Evolutionary conservation across 2,329 filamentous ascomycete species (phyloP), one percentile per base, ranked within the genome.

Genomic region (Cercospora nicotianae): DNA sequence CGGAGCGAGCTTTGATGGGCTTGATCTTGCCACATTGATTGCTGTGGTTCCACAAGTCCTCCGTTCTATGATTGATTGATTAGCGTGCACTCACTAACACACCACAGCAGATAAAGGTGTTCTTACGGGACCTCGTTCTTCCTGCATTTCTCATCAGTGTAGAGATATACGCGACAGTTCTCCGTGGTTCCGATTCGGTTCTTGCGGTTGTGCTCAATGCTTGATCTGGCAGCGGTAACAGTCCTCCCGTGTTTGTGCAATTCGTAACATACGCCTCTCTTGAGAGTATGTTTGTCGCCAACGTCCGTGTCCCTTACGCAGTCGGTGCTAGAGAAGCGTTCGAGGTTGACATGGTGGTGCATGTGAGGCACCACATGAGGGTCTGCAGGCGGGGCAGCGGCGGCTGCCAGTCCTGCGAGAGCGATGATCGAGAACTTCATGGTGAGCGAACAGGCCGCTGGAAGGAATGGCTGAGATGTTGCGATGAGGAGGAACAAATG

Each of bases 261-360:
- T 18, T 26, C 26, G 16, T n/a, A 23, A 36, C 62, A 64, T 7
- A 26, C 13, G 20, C 33, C 62, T 9, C n/a, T n/a, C 51, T 64
- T 42, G 23, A 64, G n/a, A 5, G 7, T 30, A 26, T 58, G 16
- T 18, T 7, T 26, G 18, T 31, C 13, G 13, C 51, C 33, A 36
- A 58, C 28, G 12, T 30, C 12, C 18, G 62, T 58, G 13, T 18
- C 62, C 28, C 5, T n/a, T 18, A 26, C 33, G 23, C 62, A 64
- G 36, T 64, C 16, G 5, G 23, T 12, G 7, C 20, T 36, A 5
- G 51, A 18, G 51, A 45, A 64, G 1, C 62, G 62, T n/a, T n/a
- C n/a, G 18, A 64, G 31, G 23, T 59, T 30, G 33, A 64, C 53
- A 26, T 64, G 62, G 36, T 64, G 62, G 23, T 64, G 62, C n/a